Evolutionary conservation across 1,284 basidiomycete species (phyloP), one percentile per base, ranked within the genome.

Genomic region (Pseudomicrostroma phylloplanum): DNA sequence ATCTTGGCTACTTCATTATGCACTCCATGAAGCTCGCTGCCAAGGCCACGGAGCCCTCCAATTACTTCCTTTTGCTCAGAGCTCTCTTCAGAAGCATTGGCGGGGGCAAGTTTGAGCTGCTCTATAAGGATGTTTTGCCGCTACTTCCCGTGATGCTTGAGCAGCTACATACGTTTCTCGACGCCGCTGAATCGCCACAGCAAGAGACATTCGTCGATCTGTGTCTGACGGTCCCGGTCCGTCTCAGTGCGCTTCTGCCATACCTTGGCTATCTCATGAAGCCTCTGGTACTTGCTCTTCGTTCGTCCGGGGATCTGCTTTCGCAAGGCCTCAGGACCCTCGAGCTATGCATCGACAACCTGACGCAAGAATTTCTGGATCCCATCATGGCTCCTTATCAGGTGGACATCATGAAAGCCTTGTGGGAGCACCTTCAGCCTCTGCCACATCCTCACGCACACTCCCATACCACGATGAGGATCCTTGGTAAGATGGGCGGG

Each of bases 291-390:
- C 84, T 96, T 57, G 93, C 96, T 11, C 83, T 99, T 55, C 88
- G 89, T 65, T 92, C 75, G 6, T 72, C 73, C 46, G 85, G 89
- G 3, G 94, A 99, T 64, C 86, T 97, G 56, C 90, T 98, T 62
- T 89, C 91, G 53, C 96, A 99, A 82, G 96, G 96, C 51, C 83
- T 99, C 40, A 87, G 96, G 6, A 98, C 96, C 0, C 85, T 99
- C 63, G 96, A 99, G 80, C 84, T 99, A n/a, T 98, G 94, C 81
- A 96, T 99, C 78, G 96, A 99, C 83, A 99, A 98, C 76, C 84
- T 99, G 25, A 97, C 93, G 0, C 92, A 93, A 19, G 96, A 98
- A 79, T 99, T 98, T 83, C 84, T 99, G 30, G 96, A 98, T 74
- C 96, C 96, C 0, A 96, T 93, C 1, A 87, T 99, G 76, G 90